Evolutionary conservation across 2,329 filamentous ascomycete genomes (phyloP), one percentile per base, ranked within the genome.

Genomic region (Pseudogymnoascus destructans): DNA sequence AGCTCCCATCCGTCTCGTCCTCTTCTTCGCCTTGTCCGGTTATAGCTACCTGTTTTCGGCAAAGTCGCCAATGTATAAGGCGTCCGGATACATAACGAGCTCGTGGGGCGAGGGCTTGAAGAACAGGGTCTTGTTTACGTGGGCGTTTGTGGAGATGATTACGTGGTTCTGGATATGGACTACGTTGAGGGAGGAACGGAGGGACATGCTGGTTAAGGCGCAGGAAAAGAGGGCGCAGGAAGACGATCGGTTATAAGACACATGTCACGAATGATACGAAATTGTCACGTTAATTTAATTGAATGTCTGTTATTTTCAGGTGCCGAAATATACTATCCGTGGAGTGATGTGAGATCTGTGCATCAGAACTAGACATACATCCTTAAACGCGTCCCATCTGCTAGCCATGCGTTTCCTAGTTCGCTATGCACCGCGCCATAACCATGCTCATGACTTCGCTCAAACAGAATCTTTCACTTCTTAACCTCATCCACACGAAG

Each of bases 111-210:
- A 90, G 62, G 79, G 80, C 21, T 71, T 95, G 65, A 89, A 91
- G 74, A 95, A 95, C 69, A 81, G 89, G 56, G 75, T 95, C 38
- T 81, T 95, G 38, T 95, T 96, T 69, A 84, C 86, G 0, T 93
- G 89, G 72, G 83, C 82, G 7, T 93, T 95, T 66, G 68, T 95
- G 67, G 91, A 96, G 75, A 81, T 89, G 70, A 76, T 89, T 64
- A 79, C 80, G 61, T 95, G 90, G 89, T 90, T 95, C 71, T 95
- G 90, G 90, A 82, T 81, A 21, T 89, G 83, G 77, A 77, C 85
- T 27, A 86, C 81, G 3, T 70, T 89, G 65, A 75, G 81, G 57
- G 86, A 89, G 66, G 86, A 89, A 74, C 68, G 73, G 58, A 68
- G 67, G 55, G 68, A 70, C 55, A 65, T 71, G 32, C 64, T 68